phyloP scores from a whole-genome alignment of 2,329 filamentous ascomycete genomes.

The Endocalyx cinctus region DNA sequence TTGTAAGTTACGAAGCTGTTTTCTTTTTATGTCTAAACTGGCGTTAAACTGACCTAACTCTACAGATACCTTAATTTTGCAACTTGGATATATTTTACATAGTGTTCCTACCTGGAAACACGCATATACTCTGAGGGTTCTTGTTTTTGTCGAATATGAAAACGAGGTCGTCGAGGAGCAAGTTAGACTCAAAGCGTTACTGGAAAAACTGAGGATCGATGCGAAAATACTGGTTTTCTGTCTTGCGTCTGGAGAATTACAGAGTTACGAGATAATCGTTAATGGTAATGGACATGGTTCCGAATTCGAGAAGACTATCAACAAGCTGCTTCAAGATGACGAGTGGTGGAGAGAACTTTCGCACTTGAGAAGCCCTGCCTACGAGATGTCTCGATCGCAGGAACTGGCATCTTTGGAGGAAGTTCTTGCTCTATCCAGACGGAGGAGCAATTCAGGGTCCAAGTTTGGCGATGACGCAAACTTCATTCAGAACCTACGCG shows the following conservation, averaged over 20 bases:
- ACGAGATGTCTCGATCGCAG: slow-evolving; percentile 35
- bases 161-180: slow-evolving; percentile 76
- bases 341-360: slow-evolving; percentile 81
- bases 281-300: slow-evolving; percentile 59
- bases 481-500: slow-evolving; percentile 35
- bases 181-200: slow-evolving; percentile 63
- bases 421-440: slow-evolving; percentile 39
- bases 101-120: slow-evolving; percentile 79
- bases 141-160: slow-evolving; percentile 88
- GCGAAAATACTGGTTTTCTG: slow-evolving; percentile 77
- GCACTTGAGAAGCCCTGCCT: slow-evolving; percentile 39
- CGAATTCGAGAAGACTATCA: slow-evolving; percentile 56
- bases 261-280: slow-evolving; percentile 73
- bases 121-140: slow-evolving; percentile 67
- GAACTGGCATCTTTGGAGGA: slow-evolving; percentile 39
- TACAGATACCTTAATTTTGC: slow-evolving; percentile 70
- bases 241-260: slow-evolving; percentile 67
- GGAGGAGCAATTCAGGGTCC: slow-evolving; percentile 38
- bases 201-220: slow-evolving; percentile 78
- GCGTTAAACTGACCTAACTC: slow-evolving; percentile 10
- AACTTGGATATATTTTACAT: slow-evolving; percentile 77
- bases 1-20: slow-evolving; percentile 58
- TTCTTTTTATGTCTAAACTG: background rate
- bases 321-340: slow-evolving; percentile 63
- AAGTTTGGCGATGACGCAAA: slow-evolving; percentile 26